Percentiles rank a stretch among this genome's conserved stretches.
Evolutionary conservation across 2,329 filamentous ascomycete genomes (phyloP).

Genomic region (Botrytis paeoniae): DNA sequence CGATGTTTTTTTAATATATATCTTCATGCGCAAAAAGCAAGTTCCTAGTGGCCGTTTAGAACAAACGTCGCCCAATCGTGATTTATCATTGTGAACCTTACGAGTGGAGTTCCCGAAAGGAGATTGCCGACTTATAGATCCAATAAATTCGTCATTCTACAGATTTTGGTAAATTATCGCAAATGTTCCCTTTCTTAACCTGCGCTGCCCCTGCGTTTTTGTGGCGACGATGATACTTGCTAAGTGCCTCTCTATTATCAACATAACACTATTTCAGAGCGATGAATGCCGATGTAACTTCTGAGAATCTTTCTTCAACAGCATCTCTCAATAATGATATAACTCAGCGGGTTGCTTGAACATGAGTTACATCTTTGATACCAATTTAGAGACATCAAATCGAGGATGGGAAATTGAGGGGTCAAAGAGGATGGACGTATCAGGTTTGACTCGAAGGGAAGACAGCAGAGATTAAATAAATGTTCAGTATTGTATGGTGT

Average conservation of each 20-base stretch:
- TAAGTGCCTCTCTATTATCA: neutral
- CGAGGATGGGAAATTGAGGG: neutral
- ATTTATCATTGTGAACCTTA: neutral
- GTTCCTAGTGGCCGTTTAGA: neutral
- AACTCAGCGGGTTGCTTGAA: neutral
- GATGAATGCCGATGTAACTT: neutral
- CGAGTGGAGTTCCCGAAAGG: neutral
- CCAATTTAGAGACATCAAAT: neutral
- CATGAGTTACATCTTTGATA: neutral
- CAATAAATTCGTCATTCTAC: neutral
- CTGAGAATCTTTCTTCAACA: neutral
- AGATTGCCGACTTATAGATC: neutral
- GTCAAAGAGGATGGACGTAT: neutral
- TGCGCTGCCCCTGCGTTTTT: neutral
- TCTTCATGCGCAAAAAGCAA: neutral
- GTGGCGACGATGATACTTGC: neutral
- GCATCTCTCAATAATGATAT: neutral
- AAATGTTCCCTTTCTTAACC: neutral
- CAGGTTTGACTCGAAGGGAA: neutral
- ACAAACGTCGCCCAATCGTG: neutral
- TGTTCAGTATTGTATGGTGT: neutral
- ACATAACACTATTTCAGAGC: neutral
- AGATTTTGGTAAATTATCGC: neutral
- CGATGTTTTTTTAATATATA: neutral
- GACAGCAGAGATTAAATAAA: neutral